These are phyloP conservation scores for Trypanosomatidae sp. DNA, from an alignment of 208 protist species.

Conservation along the genomic window DNA sequence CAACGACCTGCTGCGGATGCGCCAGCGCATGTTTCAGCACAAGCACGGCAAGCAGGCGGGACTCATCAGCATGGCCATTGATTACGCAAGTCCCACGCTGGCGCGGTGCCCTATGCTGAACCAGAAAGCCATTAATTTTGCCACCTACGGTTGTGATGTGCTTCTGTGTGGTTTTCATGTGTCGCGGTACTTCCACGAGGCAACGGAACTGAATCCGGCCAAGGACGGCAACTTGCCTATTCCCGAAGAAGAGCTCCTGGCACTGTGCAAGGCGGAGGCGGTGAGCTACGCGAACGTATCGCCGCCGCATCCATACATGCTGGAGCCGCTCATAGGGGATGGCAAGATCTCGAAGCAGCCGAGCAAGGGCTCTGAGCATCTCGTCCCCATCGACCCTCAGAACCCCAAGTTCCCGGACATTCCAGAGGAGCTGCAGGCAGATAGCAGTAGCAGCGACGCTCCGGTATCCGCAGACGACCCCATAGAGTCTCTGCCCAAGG, in stretches of 20 bases:
- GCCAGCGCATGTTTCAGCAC: conserved; percentile 86
- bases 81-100: conserved; percentile 71
- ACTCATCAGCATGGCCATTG: conserved; percentile 67
- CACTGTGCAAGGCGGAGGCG: conserved; percentile 62
- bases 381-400: conserved; percentile 64
- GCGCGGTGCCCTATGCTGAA: conserved; percentile 84
- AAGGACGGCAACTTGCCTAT: conserved; percentile 73
- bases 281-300: conserved; percentile 78
- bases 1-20: conserved; percentile 80
- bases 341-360: conserved; percentile 83
- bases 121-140: conserved; percentile 90
- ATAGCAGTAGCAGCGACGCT: conserved; percentile 6
- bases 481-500: background rate
- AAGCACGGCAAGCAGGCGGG: conserved; percentile 69
- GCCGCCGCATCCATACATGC: conserved; percentile 88
- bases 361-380: conserved; percentile 45
- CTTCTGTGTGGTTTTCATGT: conserved; percentile 84
- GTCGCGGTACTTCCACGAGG: conserved; percentile 90
- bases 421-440: conserved; percentile 68
- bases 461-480: conserved; percentile 3
- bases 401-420: conserved; percentile 90
- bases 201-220: conserved; percentile 86
- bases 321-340: conserved; percentile 70
- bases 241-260: conserved; percentile 56
- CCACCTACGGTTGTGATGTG: conserved; percentile 74